phyloP scores from a whole-genome alignment of 805 yeast genomes.

The Yamadazyma scolyti region DNA sequence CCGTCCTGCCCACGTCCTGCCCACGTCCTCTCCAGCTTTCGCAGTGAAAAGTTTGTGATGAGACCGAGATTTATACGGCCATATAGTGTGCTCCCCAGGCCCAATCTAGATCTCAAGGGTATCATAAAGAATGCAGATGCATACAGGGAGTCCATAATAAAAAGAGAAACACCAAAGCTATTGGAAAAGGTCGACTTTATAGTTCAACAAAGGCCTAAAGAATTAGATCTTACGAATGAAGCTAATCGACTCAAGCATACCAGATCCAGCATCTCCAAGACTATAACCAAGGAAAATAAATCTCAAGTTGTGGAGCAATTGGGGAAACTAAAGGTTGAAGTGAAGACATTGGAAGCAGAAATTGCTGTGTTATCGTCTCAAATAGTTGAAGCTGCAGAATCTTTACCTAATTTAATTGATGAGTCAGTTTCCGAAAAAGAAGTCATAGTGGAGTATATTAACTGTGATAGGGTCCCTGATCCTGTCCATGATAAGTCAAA shows the following conservation, averaged over 20 bases:
- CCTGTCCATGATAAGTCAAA: slow-evolving; percentile 1
- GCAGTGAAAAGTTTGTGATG: background rate
- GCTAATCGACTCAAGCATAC: slow-evolving; percentile 25
- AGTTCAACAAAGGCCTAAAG: slow-evolving; percentile 19
- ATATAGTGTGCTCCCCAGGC: slow-evolving; percentile 11
- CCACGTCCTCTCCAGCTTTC: too few relatives aligned
- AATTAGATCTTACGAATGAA: slow-evolving; percentile 17
- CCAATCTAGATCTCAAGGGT: slow-evolving; percentile 21
- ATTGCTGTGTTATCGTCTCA: slow-evolving; percentile 26
- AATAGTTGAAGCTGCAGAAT: slow-evolving; percentile 39
- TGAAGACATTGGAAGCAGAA: slow-evolving; percentile 24
- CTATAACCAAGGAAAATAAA: slow-evolving; percentile 16
- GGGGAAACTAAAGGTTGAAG: slow-evolving; percentile 18
- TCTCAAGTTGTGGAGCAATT: slow-evolving; percentile 12
- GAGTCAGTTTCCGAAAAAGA: slow-evolving; percentile 40
- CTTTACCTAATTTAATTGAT: slow-evolving; percentile 63
- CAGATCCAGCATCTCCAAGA: slow-evolving; percentile 22
- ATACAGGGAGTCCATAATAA: slow-evolving; percentile 24
- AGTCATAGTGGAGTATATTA: slow-evolving; percentile 48
- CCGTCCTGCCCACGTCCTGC: too few relatives aligned
- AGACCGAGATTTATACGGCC: slow-evolving; percentile 8
- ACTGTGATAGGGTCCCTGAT: slow-evolving; percentile 30
- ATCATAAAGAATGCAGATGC: slow-evolving; percentile 16
- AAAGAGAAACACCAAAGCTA: slow-evolving; percentile 20
- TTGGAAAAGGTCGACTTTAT: slow-evolving; percentile 21